Evolutionary conservation across 495 filamentous ascomycete genomes (phyloP), one percentile per base, ranked within the genome.

Genomic region (Cercophora scortea): DNA sequence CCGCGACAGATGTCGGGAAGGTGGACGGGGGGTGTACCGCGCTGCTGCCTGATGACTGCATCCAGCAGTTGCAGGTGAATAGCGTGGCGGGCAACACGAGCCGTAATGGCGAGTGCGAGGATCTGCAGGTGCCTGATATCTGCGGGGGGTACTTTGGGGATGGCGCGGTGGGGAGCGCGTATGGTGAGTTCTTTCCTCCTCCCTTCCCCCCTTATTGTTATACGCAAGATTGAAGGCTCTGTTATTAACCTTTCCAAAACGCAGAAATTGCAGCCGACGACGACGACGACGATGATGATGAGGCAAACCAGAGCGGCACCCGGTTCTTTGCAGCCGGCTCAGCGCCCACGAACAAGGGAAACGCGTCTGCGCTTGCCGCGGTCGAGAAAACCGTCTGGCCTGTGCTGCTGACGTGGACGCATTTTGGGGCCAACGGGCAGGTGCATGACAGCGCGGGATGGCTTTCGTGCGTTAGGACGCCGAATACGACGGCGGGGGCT

Each of bases 351-450:
- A 32, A 33, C 0, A 49, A 43, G 34, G 45, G 52, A 17, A 56
- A 62, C 40, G 15, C n/a, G 13, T 34, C 50, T 3, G 44, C 51
- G 25, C 18, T 60, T 2, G 35, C 19, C 47, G 45, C 25, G 7
- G 52, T 54, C 9, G 19, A 57, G 49, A 32, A 45, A 0, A 45
- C 16, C 15, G 51, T 60, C 6, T 60, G 57, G 60, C 57, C 60
- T 12, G 49, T 60, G n/a, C n/a, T 62, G 51, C 4, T 60, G 41
- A 57, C 54, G 7, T 60, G 60, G 60, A 57, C 60, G 39, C 57
- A 60, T 39, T 57, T 60, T 41, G 49, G 39, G 1, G 41, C 39
- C 12, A 15, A 32, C 13, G 53, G 56, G 0, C 38, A 56, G 34
- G 53, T 46, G 9, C 56, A 52, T 13, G 56, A 59, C 32, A 56